phyloP scores from a whole-genome alignment of 1,139 yeast species.

The Kodamaea plutei region DNA sequence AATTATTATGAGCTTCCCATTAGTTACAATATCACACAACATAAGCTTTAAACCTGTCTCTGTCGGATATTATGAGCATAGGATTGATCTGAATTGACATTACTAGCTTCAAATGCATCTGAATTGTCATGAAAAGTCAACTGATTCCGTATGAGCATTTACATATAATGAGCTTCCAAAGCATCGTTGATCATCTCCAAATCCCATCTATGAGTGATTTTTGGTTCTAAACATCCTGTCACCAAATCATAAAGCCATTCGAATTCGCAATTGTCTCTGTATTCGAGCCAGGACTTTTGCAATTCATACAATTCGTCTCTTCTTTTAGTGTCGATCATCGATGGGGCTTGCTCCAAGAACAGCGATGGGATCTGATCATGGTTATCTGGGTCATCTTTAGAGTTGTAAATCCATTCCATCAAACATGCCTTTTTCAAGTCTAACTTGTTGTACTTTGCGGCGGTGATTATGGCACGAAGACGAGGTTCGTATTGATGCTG shows the following conservation, averaged over 20 bases:
- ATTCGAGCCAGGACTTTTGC: conserved; percentile 22
- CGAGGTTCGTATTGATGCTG: conserved; percentile 79
- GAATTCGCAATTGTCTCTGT: conserved; percentile 18
- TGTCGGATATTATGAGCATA: too few relatives aligned
- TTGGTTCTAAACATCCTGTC: conserved; percentile 50
- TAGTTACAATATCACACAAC: too few relatives aligned
- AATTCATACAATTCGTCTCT: conserved; percentile 16
- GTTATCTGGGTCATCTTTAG: conserved; percentile 11
- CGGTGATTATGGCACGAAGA: conserved; percentile 64
- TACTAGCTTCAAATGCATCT: conserved; percentile 1
- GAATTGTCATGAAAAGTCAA: too few relatives aligned
- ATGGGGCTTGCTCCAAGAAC: conserved; percentile 13
- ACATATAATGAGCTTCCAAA: background rate
- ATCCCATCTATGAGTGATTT: conserved; percentile 50
- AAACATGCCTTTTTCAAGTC: conserved; percentile 36
- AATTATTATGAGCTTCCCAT: too few relatives aligned
- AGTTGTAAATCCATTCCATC: conserved; percentile 24
- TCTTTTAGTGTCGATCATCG: conserved; percentile 23
- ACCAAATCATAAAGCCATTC: conserved; percentile 41
- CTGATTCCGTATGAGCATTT: too few relatives aligned
- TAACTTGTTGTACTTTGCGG: conserved; percentile 55
- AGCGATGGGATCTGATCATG: conserved; percentile 6
- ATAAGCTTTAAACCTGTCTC: too few relatives aligned
- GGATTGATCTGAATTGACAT: background rate
- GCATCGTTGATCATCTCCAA: conserved; percentile 31